Base-by-base conservation (phyloP, 768 basidiomycete genomes). In the Russula olivacea region DNA sequence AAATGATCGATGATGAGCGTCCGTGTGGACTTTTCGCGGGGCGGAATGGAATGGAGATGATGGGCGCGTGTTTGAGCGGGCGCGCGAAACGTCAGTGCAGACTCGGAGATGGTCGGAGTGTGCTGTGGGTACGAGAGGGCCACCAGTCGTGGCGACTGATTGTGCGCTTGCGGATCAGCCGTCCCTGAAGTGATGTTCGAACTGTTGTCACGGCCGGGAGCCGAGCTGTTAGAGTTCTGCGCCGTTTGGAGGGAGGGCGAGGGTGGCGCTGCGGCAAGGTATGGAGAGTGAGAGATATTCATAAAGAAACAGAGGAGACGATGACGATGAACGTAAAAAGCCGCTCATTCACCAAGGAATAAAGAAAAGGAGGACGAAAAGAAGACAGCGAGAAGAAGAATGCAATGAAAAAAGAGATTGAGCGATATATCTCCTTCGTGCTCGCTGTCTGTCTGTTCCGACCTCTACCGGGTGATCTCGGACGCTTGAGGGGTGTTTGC, bases 61-160 rank as follows among this genome's bases (percentile, higher is more conserved):
- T 93, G 91, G 0, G 91, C 91, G 78, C 92, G 89, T 68, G 87
- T 90, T 74, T 93, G 91, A 1, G 91, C 91, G 9, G 88, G 88
- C 2, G 88, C 83, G 65, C 79, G 81, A 76, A 87, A 88, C 0
- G 80, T 69, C 30, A 68, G 65, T 34, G 66, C 32, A 23, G 50
- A n/a, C n/a, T n/a, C n/a, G n/a, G n/a, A 11, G 2, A 45, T 14
- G 36, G 23, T 48, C 25, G 38, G 47, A 3, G 21, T 36, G 28
- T 23, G 55, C 15, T 21, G 61, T 9, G 56, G 12, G 25, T 41
- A 14, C 19, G 49, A 21, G 25, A 40, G n/a, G 45, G 19, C 11
- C 5, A 43, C 47, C 10, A 28, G 38, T 28, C 15, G 55, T 25
- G 47, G 48, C 9, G 40, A 30, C 4, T 2, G 17, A 1, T n/a